Base-by-base conservation (phyloP, 75 land plant species). In the Cupressus sempervirens region DNA sequence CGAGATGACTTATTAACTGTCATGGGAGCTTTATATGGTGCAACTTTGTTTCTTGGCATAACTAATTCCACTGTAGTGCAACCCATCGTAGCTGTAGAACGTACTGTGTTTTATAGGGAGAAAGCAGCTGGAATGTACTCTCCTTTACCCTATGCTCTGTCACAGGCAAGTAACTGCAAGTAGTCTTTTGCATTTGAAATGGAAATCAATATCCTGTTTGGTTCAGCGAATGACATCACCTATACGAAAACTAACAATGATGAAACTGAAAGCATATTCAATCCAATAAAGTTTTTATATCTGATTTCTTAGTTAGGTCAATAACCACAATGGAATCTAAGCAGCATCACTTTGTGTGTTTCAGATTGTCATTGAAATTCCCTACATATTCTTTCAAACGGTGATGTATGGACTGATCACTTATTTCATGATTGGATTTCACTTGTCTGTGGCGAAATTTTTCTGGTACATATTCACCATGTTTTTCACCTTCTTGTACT, bases 51-150 rank as follows among this genome's bases (percentile, higher is more conserved):
- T 83, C 86, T 95, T 29, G 96, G 97, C 50, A 84, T 92, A 40
- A 88, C 87, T 84, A 95, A 94, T 88, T 86, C 90, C 80, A 84
- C 90, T 14, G 58, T 88, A 81, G 90, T 95, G 75, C 95, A 94
- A 84, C 85, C 94, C 36, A 87, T 95, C 50, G 92, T 94, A 18
- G 84, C 87, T 10, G 84, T 87, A 52, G 96, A 95, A 73, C 89
- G 95, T 77, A 89, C 89, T 15, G 93, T 94, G 0, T 91, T 89
- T 76, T 94, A 94, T 85, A 86, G 96, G 48, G 97, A 95, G 82
- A 90, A 91, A 82, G 92, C 94, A 48, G 93, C 97, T 38, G 97
- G 97, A 84, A 94, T 92, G 93, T 92, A 91, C 82, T 92, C 93
- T 76, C 84, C 93, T 86, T 82, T 92, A 52, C 94, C 98, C 40